Evolutionary conservation across 2,329 filamentous ascomycete genomes (phyloP), one percentile per base, ranked within the genome.

Genomic region (Colletotrichum kahawae): DNA sequence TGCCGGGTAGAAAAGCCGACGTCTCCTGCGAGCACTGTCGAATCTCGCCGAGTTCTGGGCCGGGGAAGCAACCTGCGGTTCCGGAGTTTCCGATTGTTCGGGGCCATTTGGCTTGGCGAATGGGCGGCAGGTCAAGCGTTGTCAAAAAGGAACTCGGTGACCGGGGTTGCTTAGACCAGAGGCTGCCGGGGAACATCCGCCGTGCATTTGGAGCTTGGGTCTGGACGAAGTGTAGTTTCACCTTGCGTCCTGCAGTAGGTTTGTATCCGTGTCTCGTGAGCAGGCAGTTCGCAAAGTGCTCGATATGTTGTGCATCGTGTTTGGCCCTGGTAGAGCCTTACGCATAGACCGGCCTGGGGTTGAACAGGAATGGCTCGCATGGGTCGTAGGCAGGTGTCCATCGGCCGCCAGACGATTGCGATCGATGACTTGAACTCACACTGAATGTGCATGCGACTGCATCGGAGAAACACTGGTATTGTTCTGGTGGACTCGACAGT

Each of bases 61-160:
- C 73, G 73, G 73, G 73, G 69, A 73, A 75, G 21, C 38, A 43
- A 57, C 18, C 18, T 63, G 24, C 34, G 69, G 57, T 68, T 48
- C 73, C 73, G 73, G 73, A 62, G 57, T 29, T 72, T 67, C 73
- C 63, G 73, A 72, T 27, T 54, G 73, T 68, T 75, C 73, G 73
- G 43, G 73, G 64, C 69, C 69, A 68, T 72, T 48, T 29, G 57
- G 34, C 73, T 75, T 63, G 72, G 72, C 72, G 27, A 51, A 51
- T 51, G 36, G 33, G 68, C 43, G 34, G 33, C 54, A 69, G 51
- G n/a, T 60, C 51, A 69, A 69, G 56, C 65, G 33, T 54, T 38
- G 21, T 67, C 65, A 63, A 67, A 68, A 72, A 63, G 29, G 59
- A 68, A 57, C 43, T 59, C 56, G 43, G 69, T 73, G 69, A 65